Evolutionary conservation across 805 yeast species (phyloP), one percentile per base, ranked within the genome.

Genomic region (Zygoascus flipseniorum): DNA sequence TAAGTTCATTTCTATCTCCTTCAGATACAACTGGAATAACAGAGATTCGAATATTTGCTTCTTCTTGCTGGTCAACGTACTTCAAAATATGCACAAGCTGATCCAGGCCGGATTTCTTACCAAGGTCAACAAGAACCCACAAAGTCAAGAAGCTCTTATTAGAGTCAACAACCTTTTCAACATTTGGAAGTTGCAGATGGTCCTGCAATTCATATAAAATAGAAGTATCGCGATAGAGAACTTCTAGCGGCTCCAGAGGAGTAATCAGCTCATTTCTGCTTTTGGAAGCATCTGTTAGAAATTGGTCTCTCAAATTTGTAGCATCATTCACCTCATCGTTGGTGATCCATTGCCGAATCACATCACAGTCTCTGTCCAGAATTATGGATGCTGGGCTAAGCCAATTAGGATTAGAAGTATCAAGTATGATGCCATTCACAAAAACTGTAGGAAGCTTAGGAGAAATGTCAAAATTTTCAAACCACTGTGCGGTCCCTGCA

Each of bases 81-180:
- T 49, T 49, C 41, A 49, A 10, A 2, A 76, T 55, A 32, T 69
- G 69, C 19, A 65, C 50, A 9, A 85, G 61, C 62, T 84, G 87
- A 4, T 67, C 56, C 31, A 76, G 59, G 8, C 77, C 69, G 4
- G 62, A 46, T 1, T 58, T 31, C 1, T 72, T 61, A 28, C 71
- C 67, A 53, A 83, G 76, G 60, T 82, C 79, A 39, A 87, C 93
- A 51, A 82, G 72, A 10, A 85, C 58, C 67, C 88, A 81, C 8
- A 82, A 45, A 0, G 71, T 64, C 10, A 58, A 53, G 4, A 54
- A 50, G n/a, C 20, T n/a, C 8, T 28, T 10, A 18, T 53, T 13
- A 2, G 39, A 63, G 18, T 65, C 43, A 8, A 45, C 39, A 44
- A 51, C 16, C 23, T 46, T 39, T 26, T 26, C 47, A 9, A 43